phyloP scores from a whole-genome alignment of 2,329 filamentous ascomycete genomes.

The Fusarium clavum region DNA sequence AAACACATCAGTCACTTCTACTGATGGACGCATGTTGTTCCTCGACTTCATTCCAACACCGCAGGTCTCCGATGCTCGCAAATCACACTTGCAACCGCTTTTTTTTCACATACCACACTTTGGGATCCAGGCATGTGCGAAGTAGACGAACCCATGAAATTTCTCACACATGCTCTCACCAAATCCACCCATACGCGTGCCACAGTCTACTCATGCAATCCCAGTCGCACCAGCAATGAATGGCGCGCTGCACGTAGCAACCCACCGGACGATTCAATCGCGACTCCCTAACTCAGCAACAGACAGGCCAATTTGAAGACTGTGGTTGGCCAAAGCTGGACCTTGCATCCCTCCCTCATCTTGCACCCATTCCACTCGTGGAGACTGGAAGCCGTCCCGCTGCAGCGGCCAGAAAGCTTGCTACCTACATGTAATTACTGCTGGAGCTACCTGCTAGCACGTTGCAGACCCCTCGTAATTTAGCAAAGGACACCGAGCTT shows the following conservation, averaged over 20 bases:
- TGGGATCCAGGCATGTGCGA: slow-evolving; percentile 17
- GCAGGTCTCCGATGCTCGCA: background rate
- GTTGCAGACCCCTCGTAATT: slow-evolving; percentile 22
- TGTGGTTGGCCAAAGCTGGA: slow-evolving; percentile 40
- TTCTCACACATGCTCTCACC: slow-evolving; percentile 33
- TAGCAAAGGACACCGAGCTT: slow-evolving; percentile 17
- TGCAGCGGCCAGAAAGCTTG: slow-evolving; percentile 32
- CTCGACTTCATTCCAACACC: slow-evolving; percentile 15
- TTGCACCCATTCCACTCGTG: slow-evolving; percentile 42
- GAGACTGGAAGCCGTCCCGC: slow-evolving; percentile 31
- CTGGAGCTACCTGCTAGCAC: slow-evolving; percentile 24
- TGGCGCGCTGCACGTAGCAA: slow-evolving; percentile 40
- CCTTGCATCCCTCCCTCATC: slow-evolving; percentile 42
- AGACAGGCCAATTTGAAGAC: slow-evolving; percentile 36
- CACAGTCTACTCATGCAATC: slow-evolving; percentile 41
- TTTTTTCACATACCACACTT: slow-evolving; percentile 11
- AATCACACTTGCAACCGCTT: background rate
- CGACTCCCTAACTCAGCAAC: slow-evolving; percentile 48
- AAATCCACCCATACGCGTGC: slow-evolving; percentile 32
- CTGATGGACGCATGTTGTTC: background rate
- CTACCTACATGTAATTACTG: background rate
- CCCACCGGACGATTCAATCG: slow-evolving; percentile 41
- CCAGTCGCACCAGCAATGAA: slow-evolving; percentile 43
- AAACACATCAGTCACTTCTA: background rate
- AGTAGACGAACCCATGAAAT: slow-evolving; percentile 11